Base-by-base conservation (phyloP, 345 rosid genomes). In the Corchorus capsularis region DNA sequence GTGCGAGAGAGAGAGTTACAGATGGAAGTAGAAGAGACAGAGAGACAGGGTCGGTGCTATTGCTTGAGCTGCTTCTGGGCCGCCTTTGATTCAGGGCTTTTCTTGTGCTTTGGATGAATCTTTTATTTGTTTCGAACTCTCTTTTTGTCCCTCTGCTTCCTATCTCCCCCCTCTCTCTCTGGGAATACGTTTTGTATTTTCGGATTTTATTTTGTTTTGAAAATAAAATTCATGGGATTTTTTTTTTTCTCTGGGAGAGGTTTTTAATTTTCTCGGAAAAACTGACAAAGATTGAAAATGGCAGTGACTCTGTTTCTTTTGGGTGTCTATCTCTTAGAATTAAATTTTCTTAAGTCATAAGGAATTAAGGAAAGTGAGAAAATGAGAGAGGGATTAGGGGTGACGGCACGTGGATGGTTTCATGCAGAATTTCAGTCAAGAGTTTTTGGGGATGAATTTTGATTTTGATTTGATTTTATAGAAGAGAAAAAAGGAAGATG, bases 401-500 rank as follows among this genome's bases (percentile, higher is more conserved):
- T 1, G 47, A 65, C 37, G 85, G 74, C 87, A 84, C 87, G 86
- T 81, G 86, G 76, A 69, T 37, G 8, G 50, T 34, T 79, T 69
- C 83, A 86, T 79, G 85, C 85, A 78, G 22, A 34, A 8, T 50
- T 34, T 43, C 13, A 47, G 59, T 39, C 76, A 68, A 4, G 49
- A 62, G 27, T 59, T 15, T 45, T 27, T 27, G 46, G 68, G 68
- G 4, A 37, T 1, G 22, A 55, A 27, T n/a, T 5, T 46, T 1
- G 17, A 60, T 32, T 60, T 32, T 22, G 37, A 10, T 22, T 13
- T 27, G 27, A 27, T 20, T 59, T 20, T 11, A 11, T 60, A 22
- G 15, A 22, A 59, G 32, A 7, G 3, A 5, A 61, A 61, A 61
- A 32, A 9, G 4, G 41, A 5, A 27, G 8, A 16, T 0, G 3